These are phyloP conservation scores for Stachybotrys echinatus DNA, from an alignment of 2,329 filamentous ascomycete species.

Conservation along the genomic window DNA sequence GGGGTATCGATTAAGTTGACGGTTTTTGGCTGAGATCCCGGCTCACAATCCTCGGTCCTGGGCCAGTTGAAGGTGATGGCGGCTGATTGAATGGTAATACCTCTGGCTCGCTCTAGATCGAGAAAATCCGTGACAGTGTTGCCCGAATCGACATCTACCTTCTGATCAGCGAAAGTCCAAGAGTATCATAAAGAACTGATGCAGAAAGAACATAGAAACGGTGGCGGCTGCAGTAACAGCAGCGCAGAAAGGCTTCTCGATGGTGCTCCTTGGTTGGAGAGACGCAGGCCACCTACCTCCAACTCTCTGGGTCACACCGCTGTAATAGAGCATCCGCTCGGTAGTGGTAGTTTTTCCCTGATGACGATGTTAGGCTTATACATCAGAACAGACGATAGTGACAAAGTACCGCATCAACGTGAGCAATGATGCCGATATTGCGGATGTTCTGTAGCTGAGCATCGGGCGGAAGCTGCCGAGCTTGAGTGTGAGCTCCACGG, in stretches of 20 bases:
- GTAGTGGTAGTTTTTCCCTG: slow-evolving; percentile 95
- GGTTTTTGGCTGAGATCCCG: slow-evolving; percentile 49
- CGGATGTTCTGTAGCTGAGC: slow-evolving; percentile 53
- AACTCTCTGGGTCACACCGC: slow-evolving; percentile 79
- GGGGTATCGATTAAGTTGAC: slow-evolving; percentile 95
- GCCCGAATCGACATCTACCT: slow-evolving; percentile 81
- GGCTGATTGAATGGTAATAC: slow-evolving; percentile 96
- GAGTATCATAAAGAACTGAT: not conserved
- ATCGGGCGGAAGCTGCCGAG: not conserved
- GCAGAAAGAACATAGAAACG: too few species aligned
- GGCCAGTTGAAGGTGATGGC: slow-evolving; percentile 96
- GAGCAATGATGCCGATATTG: slow-evolving; percentile 97
- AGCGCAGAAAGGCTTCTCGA: not conserved
- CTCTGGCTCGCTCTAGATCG: slow-evolving; percentile 82
- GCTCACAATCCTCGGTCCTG: slow-evolving; percentile 40
- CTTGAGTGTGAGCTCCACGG: not conserved
- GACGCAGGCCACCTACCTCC: slow-evolving; percentile 48
- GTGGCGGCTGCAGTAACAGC: not conserved
- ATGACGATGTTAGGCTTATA: slow-evolving; percentile 2
- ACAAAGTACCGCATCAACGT: slow-evolving; percentile 74
- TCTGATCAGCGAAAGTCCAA: not conserved
- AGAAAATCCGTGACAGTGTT: slow-evolving; percentile 97
- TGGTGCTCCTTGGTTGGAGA: too few species aligned
- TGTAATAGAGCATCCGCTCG: slow-evolving; percentile 98
- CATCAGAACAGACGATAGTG: not conserved